Base-by-base conservation (phyloP, 306 rosid species). In the Cucurbita pepo region DNA sequence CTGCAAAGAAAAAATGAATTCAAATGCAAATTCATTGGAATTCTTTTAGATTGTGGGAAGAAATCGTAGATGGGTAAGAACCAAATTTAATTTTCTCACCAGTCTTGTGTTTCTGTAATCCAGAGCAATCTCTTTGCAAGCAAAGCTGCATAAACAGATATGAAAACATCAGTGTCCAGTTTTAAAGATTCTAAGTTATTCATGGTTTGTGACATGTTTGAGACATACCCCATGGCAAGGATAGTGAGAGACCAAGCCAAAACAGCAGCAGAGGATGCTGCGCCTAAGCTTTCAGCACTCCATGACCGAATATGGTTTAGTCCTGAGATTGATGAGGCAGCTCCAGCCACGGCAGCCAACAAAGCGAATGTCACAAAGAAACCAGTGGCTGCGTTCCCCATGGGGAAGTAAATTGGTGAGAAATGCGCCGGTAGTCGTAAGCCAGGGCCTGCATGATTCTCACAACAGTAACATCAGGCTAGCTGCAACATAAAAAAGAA, bases 381-480 rank as follows among this genome's bases (percentile, higher is more conserved):
- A 11, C 99, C 99, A 19, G 99, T 95, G 5, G 99, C 97, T 56
- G 91, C 99, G 76, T 95, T 95, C 72, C 97, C 99, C 91, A 95
- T 91, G 0, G 97, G 97, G 34, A 95, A 95, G 79, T 84, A 82
- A 73, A 95, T 88, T 5, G 99, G 99, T 8, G 97, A 85, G 79
- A 95, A 94, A 82, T 94, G 97, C 1, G 96, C 93, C 0, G 97
- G 99, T 22, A 89, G 92, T 16, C 80, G 67, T 47, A 81, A 53
- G 50, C 80, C 95, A 57, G 88, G 59, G 57, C 96, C 97, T 94
- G 86, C 77, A 80, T 37, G 34, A 60, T 77, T 16, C 45, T 14
- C 69, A 76, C 63, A 14, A 14, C 44, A 25, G 0, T 0, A 57
- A 25, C 40, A 59, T 59, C 65, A 59, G 3, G 2, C 10, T 2